Percentiles rank a stretch among this genome's conserved stretches.
phyloP scores from a whole-genome alignment of 202 grass and related monocot genomes.

The Hordeum pubiflorum region DNA sequence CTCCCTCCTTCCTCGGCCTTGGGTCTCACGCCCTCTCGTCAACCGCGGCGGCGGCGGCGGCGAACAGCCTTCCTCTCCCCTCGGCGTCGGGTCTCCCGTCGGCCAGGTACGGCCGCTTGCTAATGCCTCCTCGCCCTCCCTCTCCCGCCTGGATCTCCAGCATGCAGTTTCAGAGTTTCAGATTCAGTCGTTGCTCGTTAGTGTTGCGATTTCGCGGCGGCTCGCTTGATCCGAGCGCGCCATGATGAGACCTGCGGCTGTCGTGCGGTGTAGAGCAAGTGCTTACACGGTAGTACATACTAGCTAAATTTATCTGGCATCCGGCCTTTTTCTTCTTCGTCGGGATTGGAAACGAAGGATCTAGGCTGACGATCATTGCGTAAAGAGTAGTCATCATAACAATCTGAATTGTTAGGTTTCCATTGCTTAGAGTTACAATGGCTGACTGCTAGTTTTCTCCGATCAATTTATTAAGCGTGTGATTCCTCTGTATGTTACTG shows the following conservation, averaged over 20 bases:
- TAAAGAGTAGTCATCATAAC: neutral
- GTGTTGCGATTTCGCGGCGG: neutral
- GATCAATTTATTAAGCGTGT: neutral
- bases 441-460: neutral
- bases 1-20: neutral
- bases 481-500: neutral
- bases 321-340: neutral
- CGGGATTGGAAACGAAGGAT: neutral
- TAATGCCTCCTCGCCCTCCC: neutral
- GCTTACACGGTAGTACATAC: neutral
- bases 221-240: no score
- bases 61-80: neutral
- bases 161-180: neutral
- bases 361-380: neutral
- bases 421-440: neutral
- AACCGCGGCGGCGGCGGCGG: neutral
- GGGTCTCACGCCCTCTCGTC: slow-evolving; percentile 8
- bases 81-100: neutral
- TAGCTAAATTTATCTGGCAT: neutral
- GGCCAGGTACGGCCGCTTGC: neutral
- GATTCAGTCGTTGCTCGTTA: neutral
- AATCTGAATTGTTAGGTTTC: neutral
- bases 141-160: neutral
- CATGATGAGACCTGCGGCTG: neutral
- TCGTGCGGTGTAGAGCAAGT: neutral